Evolutionary conservation across 23 red algal genomes (phyloP), one percentile per base, ranked within the genome.

Genomic region (Gracilaria domingensis): DNA sequence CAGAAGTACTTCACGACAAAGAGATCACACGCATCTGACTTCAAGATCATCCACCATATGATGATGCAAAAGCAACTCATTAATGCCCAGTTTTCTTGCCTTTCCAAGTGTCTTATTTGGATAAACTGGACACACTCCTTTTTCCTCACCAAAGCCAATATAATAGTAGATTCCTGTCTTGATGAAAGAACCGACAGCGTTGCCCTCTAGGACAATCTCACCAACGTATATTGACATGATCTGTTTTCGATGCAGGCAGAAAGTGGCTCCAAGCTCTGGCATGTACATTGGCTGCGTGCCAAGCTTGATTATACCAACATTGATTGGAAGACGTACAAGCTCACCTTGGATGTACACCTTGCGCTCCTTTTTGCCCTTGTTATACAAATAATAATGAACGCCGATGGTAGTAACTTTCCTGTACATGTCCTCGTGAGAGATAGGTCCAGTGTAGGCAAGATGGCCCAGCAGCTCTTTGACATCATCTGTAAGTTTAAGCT

Each of bases 401-500:
- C 87, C 87, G n/a, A 91, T 91, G n/a, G 87, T 91, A 11, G 87
- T 91, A 16, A 91, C 87, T 33, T 80, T 81, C 37, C 87, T 74
- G 36, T 81, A 91, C 38, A 91, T 55, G n/a, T 91, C 76, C 23
- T 91, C 87, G 47, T 91, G 87, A 1, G 75, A 67, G n/a, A 91
- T 81, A 37, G 87, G 87, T 32, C 87, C 87, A 56, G 87, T 91
- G 55, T 91, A 91, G 17, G 87, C 87, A 49, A 80, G 76, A 81
- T 91, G 73, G 0, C 87, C 87, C 23, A 91, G 80, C 1, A 91
- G 87, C 59, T 91, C 87, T 13, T 56, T 70, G 18, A 91, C 87
- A n/a, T 91, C 87, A 42, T 91, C 87, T 8, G 87, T 91, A 37
- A 91, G 74, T 55, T 81, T 91, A 37, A 91, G 87, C 76, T 91